Evolutionary conservation across 306 rosid species (phyloP).

Genomic region (Acmispon strigosus): DNA sequence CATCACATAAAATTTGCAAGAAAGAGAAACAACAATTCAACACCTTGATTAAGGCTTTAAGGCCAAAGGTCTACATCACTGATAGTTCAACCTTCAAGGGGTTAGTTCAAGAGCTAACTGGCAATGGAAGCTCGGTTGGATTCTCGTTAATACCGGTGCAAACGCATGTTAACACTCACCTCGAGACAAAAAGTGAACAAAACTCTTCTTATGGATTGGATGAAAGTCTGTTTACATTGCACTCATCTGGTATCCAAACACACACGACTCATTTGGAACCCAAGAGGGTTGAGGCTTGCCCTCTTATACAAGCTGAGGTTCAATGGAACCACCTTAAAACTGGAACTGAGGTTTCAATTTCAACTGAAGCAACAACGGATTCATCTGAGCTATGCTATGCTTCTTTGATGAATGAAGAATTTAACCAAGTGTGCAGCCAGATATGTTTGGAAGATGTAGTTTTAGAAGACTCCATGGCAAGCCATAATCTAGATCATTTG

Average conservation of each 20-base stretch:
- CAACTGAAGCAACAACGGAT: conserved; percentile 4
- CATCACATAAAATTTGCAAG: conserved; percentile 21
- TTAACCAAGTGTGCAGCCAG: conserved; percentile 16
- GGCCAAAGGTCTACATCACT: conserved; percentile 37
- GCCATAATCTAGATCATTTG: not conserved
- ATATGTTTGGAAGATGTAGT: not conserved
- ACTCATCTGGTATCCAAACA: too few species aligned
- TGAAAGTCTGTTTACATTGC: too few species aligned
- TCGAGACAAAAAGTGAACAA: not conserved
- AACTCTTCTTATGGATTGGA: not conserved
- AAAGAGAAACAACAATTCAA: conserved; percentile 18
- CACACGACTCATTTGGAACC: not conserved
- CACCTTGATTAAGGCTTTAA: conserved; percentile 25
- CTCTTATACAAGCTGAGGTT: not conserved
- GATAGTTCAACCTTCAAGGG: conserved; percentile 34
- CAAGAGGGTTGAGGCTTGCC: not conserved
- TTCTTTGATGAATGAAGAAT: conserved; percentile 14
- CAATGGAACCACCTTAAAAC: not conserved
- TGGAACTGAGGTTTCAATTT: not conserved
- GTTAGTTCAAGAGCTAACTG: conserved; percentile 39
- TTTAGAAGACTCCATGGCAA: conserved; percentile 2
- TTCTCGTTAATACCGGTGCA: too few species aligned
- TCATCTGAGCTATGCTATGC: conserved; percentile 17
- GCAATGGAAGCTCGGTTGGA: conserved; percentile 16
- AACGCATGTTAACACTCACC: not conserved